A percentile compares a stretch with the other conserved stretches of the same genome.
Evolutionary conservation across 2,329 filamentous ascomycete genomes (phyloP).

Genomic region (Colletotrichum tropicicola): DNA sequence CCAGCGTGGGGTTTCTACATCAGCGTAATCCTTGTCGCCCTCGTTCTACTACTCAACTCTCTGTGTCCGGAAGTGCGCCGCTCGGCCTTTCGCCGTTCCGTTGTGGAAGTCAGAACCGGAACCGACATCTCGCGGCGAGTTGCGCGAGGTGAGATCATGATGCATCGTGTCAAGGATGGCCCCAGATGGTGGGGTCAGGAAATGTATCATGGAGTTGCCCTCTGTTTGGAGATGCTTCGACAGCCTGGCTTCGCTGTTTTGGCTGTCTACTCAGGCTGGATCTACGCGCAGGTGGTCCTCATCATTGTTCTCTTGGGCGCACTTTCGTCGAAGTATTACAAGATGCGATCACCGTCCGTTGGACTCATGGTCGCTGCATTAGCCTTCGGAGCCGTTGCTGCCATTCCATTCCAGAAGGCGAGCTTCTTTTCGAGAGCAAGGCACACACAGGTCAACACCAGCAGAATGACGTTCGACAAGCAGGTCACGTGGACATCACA

Average conservation of each 20-base stretch:
- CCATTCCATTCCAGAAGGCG: constrained; percentile 79
- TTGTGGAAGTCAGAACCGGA: constrained; percentile 69
- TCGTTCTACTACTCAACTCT: constrained; percentile 75
- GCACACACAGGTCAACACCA: constrained; percentile 65
- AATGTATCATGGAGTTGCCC: constrained; percentile 72
- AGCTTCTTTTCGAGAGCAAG: constrained; percentile 74
- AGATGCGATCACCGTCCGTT: constrained; percentile 69
- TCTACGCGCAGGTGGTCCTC: constrained; percentile 79
- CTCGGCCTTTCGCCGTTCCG: constrained; percentile 73
- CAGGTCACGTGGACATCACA: constrained; percentile 77
- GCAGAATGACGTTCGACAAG: constrained; percentile 73
- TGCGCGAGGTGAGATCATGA: constrained; percentile 78
- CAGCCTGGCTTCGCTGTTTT: constrained; percentile 80
- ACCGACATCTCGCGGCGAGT: constrained; percentile 64
- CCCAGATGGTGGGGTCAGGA: constrained; percentile 83
- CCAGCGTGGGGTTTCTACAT: constrained; percentile 82
- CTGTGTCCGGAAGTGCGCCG: constrained; percentile 77
- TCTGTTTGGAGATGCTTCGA: constrained; percentile 75
- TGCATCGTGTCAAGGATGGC: constrained; percentile 77
- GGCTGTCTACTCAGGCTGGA: constrained; percentile 79
- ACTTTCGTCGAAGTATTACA: constrained; percentile 75
- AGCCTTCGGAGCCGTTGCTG: constrained; percentile 73
- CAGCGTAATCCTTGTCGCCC: constrained; percentile 72
- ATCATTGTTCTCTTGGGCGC: constrained; percentile 78
- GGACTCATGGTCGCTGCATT: constrained; percentile 73